Conservation (phyloP, 2,329 filamentous ascomycete species). For the Pseudogymnoascus sp. region DNA sequence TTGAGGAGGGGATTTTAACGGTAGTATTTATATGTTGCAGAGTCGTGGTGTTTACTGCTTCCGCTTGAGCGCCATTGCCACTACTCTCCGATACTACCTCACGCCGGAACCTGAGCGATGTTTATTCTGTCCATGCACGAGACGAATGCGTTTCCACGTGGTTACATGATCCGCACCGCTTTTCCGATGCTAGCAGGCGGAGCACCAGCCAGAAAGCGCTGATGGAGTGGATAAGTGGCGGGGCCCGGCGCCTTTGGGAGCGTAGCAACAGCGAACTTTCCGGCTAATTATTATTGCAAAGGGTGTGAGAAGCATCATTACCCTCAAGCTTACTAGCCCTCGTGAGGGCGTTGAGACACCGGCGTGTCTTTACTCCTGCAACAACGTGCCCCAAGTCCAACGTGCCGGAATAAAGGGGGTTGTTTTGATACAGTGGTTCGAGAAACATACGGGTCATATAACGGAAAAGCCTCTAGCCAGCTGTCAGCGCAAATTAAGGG, state of each 20-base stretch:
- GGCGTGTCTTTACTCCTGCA: neutral
- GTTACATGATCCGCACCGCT: neutral
- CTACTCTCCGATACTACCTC: neutral
- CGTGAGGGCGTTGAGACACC: neutral
- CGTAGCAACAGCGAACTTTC: neutral
- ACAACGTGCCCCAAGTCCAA: neutral
- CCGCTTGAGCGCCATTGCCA: neutral
- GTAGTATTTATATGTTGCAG: neutral
- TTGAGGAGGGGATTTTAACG: neutral
- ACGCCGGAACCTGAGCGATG: neutral
- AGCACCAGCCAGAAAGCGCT: neutral
- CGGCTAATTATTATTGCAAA: neutral
- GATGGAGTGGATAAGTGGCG: neutral
- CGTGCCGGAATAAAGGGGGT: neutral
- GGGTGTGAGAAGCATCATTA: neutral
- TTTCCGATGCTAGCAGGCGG: neutral
- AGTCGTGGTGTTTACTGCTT: neutral
- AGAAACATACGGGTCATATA: neutral
- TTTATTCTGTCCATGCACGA: neutral
- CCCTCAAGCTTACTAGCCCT: neutral
- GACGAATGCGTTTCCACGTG: neutral
- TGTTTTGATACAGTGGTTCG: neutral
- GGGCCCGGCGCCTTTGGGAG: neutral
- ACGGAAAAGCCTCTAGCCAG: neutral
- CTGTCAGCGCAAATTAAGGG: neutral